These are phyloP conservation scores for Colletotrichum tamarilloi DNA, from an alignment of 2,329 filamentous ascomycete genomes.

Conservation along the genomic window DNA sequence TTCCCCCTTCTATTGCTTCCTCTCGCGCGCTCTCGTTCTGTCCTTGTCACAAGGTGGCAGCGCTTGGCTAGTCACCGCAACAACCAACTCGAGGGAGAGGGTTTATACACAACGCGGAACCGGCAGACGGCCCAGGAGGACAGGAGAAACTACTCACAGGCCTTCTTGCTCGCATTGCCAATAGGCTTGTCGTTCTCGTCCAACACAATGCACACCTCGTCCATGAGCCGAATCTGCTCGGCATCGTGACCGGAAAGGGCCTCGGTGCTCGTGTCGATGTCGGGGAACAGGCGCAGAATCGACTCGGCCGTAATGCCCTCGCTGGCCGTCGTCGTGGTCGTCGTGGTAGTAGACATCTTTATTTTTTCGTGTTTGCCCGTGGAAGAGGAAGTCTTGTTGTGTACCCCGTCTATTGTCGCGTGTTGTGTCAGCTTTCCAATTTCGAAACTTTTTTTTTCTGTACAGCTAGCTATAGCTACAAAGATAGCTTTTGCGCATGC, in stretches of 20 bases:
- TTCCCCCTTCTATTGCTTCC: no score
- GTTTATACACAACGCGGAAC: neutral
- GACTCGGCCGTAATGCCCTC: conserved; percentile 84
- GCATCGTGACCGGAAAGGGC: conserved; percentile 93
- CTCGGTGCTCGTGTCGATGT: conserved; percentile 77
- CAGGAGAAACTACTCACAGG: conserved; percentile 72
- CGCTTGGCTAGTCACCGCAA: neutral
- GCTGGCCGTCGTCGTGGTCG: conserved; percentile 59
- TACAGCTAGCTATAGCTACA: neutral
- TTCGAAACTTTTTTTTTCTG: neutral
- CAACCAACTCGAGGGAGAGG: neutral
- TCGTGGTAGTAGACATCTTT: conserved; percentile 43
- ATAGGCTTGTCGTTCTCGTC: conserved; percentile 94
- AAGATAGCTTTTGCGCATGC: neutral
- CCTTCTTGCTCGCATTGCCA: conserved; percentile 97
- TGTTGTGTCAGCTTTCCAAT: neutral
- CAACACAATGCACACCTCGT: conserved; percentile 97
- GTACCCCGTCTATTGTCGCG: neutral
- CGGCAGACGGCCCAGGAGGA: neutral
- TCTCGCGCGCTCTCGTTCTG: conserved; percentile 24
- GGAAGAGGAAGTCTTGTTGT: no score
- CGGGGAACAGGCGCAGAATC: conserved; percentile 89
- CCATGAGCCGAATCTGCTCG: conserved; percentile 98
- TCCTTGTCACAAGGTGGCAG: neutral
- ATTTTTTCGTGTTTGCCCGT: neutral